Evolutionary conservation across 2,329 filamentous ascomycete species (phyloP).

Genomic region (Colletotrichum caudatum): DNA sequence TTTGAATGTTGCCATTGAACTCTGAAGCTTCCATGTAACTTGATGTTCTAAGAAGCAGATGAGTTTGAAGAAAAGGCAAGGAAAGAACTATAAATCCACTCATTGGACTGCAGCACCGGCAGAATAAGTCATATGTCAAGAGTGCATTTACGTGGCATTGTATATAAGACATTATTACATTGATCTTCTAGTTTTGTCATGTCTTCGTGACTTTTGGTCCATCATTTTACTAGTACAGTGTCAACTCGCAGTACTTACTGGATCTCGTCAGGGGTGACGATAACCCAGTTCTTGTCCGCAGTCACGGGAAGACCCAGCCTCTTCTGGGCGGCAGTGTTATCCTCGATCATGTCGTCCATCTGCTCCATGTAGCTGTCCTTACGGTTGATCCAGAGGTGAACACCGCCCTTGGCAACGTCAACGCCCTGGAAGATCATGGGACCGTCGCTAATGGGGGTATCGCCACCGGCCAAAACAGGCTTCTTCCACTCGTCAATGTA

Average conservation of each 20-base stretch:
- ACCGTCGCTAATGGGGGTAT: constrained; percentile 57
- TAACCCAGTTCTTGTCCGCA: constrained; percentile 60
- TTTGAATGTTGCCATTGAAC: too few species aligned
- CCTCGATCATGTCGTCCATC: constrained; percentile 53
- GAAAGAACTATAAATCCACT: too few species aligned
- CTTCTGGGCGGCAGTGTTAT: constrained; percentile 51
- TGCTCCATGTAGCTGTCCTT: constrained; percentile 51
- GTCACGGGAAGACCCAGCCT: constrained; percentile 53
- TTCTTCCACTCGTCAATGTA: constrained; percentile 59
- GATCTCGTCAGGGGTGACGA: constrained; percentile 56
- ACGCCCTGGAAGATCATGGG: constrained; percentile 60
- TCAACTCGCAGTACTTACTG: constrained; percentile 42
- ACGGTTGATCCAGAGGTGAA: constrained; percentile 58
- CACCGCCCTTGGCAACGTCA: constrained; percentile 55
- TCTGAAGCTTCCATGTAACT: too few species aligned
- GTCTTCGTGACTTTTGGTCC: background rate
- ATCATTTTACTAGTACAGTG: background rate
- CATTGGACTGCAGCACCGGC: background rate
- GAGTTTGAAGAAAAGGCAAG: too few species aligned
- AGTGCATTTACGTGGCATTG: too few species aligned
- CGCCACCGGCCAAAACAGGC: constrained; percentile 57
- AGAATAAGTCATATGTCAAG: too few species aligned
- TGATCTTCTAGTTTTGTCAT: background rate
- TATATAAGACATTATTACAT: constrained; percentile 4
- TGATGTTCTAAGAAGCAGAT: too few species aligned